Evolutionary conservation across 192 early-diverging fungal species (phyloP), one percentile per base, ranked within the genome.

Genomic region (Umbelopsis vinacea): DNA sequence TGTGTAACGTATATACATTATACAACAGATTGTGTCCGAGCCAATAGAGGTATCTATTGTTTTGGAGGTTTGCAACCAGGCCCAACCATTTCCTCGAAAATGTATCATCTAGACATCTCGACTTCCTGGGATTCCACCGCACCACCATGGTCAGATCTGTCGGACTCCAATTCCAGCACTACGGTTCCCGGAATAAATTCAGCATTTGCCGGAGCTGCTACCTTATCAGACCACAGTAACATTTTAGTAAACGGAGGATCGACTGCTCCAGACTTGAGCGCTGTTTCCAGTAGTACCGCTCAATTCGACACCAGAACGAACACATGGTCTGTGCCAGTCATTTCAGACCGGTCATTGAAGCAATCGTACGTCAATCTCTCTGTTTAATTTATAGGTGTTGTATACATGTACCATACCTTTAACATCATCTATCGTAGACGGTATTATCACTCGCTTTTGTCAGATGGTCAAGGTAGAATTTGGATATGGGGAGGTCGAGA

Each of bases 401-500:
- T 43, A 19, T 6, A 7, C 8, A 14, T 52, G 22, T 69, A 33
- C 17, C 2, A 43, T 68, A 43, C 52, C 57, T 35, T 52, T 33
- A 23, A 60, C 63, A 68, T 5, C 23, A 33, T 23, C 24, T 45
- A 15, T n/a, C 14, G n/a, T 48, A 40, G 22, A 40, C 53, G 40
- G 21, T 69, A 54, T 69, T 70, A 77, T 46, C 76, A 77, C 57
- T 52, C 76, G 24, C 45, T 68, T 55, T 52, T 67, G 14, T 55
- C 71, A 46, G 76, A 77, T 69, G 60, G 50, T 15, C 71, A 73
- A 35, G 76, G 76, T n/a, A 71, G 67, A 37, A 57, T 70, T 14
- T 77, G 76, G 76, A 29, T 77, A 22, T 77, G 76, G 76, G 76
- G 76, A n/a, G 76, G 76, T 14, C 48, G 43, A 46, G 67, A 70